Evolutionary conservation across 2,329 filamentous ascomycete genomes (phyloP), one percentile per base, ranked within the genome.

Genomic region (Paraphaeosphaeria sporulosa): DNA sequence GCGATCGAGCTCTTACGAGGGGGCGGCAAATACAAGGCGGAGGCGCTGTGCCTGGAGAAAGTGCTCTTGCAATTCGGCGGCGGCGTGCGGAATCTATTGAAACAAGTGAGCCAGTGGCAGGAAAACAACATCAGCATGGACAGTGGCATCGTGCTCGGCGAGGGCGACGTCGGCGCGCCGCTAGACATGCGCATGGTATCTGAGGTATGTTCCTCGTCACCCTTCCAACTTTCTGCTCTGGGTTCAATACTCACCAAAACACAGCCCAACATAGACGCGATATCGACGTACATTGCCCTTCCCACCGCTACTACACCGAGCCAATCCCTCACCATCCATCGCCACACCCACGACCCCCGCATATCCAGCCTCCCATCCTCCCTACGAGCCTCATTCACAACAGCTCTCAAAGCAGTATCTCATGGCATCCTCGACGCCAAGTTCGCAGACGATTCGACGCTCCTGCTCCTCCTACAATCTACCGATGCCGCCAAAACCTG

Each of bases 401-500:
- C 89, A 59, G 90, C 86, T 66, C 80, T 81, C 57, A 74, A 57
- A 27, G 72, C 77, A 63, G 76, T 38, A 0, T 69, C 77, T 6
- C 51, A 61, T 23, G 78, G 74, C n/a, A 76, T 89, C 17, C 74
- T 87, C 21, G 89, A 93, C 71, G 75, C 90, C 15, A 89, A 89
- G 70, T 92, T 93, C 69, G 82, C 91, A 46, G 83, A 90, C 67
- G 86, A 90, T 57, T 76, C 82, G 13, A 82, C 79, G 0, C 73
- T 93, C 1, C 81, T 93, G 55, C 66, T 91, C 1, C 82, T 93
- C 1, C 85, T 84, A 76, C 70, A 67, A 66, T 59, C 49, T 71
- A 69, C 34, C 6, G 25, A 32, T 42, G 57, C 71, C 15, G 27
- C 58, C 6, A 53, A 55, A 21, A 44, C 55, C 17, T 58, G 36